phyloP scores from a whole-genome alignment of 2,329 filamentous ascomycete genomes.

The Hymenoscyphus salicellus region DNA sequence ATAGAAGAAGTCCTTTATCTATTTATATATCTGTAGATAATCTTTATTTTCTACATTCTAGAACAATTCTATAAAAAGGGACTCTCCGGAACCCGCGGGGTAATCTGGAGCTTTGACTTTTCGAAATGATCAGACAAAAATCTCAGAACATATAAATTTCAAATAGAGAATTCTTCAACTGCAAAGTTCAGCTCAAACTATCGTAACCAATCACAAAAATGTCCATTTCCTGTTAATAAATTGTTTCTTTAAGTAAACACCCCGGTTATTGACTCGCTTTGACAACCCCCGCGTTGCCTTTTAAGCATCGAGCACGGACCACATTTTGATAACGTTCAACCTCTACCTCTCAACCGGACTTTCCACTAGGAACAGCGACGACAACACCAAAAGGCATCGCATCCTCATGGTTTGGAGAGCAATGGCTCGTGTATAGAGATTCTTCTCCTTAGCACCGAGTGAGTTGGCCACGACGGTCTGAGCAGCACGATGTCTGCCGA shows the following conservation, averaged over 20 bases:
- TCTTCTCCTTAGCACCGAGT: background rate
- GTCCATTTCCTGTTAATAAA: too few species aligned
- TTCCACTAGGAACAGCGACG: constrained; percentile 13
- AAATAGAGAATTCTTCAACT: background rate
- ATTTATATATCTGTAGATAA: background rate
- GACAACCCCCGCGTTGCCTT: constrained; percentile 1
- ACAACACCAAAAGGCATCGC: constrained; percentile 4
- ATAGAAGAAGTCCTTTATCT: background rate
- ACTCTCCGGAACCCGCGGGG: background rate
- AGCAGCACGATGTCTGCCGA: constrained; percentile 31
- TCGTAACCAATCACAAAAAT: too few species aligned
- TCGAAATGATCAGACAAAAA: background rate
- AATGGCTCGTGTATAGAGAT: constrained; percentile 2
- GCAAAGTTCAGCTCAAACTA: background rate
- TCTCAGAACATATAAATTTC: background rate
- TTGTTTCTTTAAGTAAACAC: too few species aligned
- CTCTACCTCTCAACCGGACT: constrained; percentile 9
- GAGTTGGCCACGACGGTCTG: background rate
- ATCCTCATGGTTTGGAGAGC: constrained; percentile 2
- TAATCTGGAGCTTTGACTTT: background rate
- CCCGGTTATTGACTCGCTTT: background rate
- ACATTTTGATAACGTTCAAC: constrained; percentile 1
- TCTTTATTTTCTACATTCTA: background rate
- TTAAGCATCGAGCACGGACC: background rate
- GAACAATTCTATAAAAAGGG: background rate